Percentiles rank a stretch among this genome's conserved stretches.
Conservation (phyloP, 2,329 filamentous ascomycete genomes). For the Elsinoe arachidis region DNA sequence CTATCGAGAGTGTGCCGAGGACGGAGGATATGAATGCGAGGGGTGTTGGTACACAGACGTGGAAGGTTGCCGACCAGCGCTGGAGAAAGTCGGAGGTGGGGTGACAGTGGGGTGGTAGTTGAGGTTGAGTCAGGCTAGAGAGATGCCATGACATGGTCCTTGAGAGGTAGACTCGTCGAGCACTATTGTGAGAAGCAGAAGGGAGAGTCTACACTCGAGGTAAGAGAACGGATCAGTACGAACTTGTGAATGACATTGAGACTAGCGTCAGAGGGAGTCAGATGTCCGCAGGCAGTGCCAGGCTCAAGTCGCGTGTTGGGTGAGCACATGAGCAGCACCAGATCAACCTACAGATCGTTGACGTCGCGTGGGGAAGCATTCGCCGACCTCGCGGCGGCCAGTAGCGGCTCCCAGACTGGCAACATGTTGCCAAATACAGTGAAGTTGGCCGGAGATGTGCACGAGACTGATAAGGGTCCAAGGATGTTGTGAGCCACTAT, state of each 20-base stretch:
- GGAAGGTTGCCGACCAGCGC: conserved; percentile 49
- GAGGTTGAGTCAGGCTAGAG: conserved; percentile 23
- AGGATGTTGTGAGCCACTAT: neutral
- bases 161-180: neutral
- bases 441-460: conserved; percentile 11
- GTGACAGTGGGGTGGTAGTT: conserved; percentile 51
- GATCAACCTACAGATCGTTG: conserved; percentile 6
- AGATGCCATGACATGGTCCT: conserved; percentile 24
- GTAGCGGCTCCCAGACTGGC: neutral
- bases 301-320: conserved; percentile 9
- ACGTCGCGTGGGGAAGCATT: neutral
- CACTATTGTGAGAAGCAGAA: neutral
- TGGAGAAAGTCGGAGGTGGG: conserved; percentile 51
- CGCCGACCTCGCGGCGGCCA: neutral
- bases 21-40: conserved; percentile 53
- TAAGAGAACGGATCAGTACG: neutral
- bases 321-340: conserved; percentile 3
- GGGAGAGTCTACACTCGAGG: neutral
- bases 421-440: neutral
- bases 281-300: neutral
- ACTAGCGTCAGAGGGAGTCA: conserved; percentile 3
- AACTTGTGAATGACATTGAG: conserved; percentile 2
- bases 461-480: conserved; percentile 4
- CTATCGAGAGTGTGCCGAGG: conserved; percentile 53
- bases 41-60: conserved; percentile 55